Percentiles rank a stretch among this genome's conserved stretches.
These are phyloP conservation scores for Trametes coccinea DNA, from an alignment of 768 basidiomycete genomes.

Conservation along the genomic window DNA sequence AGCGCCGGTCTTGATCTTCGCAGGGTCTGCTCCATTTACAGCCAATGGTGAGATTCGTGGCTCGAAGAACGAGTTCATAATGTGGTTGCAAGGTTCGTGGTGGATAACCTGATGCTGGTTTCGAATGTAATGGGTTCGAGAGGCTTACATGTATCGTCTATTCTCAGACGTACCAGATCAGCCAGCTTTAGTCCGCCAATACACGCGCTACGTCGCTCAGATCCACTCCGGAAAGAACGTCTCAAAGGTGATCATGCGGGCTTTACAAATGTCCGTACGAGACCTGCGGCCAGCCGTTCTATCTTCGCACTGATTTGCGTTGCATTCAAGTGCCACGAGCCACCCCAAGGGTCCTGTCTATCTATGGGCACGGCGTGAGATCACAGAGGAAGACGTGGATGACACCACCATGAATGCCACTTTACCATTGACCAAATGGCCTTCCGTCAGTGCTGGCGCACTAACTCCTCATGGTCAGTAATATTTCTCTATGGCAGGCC, in stretches of 20 bases:
- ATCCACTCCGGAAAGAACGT: conserved; percentile 55
- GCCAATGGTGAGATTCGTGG: conserved; percentile 58
- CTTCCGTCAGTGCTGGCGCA: conserved; percentile 49
- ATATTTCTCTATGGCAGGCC: background rate
- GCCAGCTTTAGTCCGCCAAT: conserved; percentile 67
- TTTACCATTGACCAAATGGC: conserved; percentile 45
- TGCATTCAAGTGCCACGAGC: conserved; percentile 53
- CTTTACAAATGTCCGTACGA: conserved; percentile 58
- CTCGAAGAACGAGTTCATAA: conserved; percentile 70
- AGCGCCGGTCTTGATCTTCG: conserved; percentile 68
- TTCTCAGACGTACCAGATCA: conserved; percentile 67
- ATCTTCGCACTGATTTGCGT: background rate
- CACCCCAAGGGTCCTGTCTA: conserved; percentile 75
- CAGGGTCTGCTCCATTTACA: conserved; percentile 67
- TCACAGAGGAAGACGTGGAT: conserved; percentile 64
- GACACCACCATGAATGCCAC: conserved; percentile 35
- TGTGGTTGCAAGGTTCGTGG: conserved; percentile 63
- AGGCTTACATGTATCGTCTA: background rate
- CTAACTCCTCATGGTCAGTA: conserved; percentile 42
- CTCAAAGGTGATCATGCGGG: conserved; percentile 52
- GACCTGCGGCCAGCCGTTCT: background rate
- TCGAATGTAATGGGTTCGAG: background rate
- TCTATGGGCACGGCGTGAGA: conserved; percentile 71
- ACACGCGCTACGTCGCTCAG: conserved; percentile 68
- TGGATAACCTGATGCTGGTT: no score